phyloP scores from a whole-genome alignment of 139 green algal species.

The Chlorella ohadii region DNA sequence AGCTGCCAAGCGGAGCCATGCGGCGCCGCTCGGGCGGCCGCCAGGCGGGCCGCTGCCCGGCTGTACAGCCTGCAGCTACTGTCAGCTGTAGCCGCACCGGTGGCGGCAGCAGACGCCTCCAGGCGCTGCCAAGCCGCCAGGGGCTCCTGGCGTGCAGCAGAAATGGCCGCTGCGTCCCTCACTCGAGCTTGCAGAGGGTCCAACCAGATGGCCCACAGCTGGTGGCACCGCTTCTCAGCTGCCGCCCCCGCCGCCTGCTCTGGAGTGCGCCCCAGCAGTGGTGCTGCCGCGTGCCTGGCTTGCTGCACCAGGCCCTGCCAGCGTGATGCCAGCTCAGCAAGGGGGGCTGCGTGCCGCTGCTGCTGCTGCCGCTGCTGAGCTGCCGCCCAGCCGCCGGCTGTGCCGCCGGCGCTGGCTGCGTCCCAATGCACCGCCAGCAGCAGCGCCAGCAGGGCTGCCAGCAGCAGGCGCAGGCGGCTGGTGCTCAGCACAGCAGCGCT shows the following conservation, averaged over 20 bases:
- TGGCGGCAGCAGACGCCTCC: not conserved
- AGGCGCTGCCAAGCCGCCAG: not conserved
- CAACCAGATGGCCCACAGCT: too few species aligned
- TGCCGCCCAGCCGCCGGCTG: too few species aligned
- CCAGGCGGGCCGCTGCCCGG: not conserved
- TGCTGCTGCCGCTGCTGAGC: not conserved
- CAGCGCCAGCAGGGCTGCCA: slow-evolving; percentile 25
- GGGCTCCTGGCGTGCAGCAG: not conserved
- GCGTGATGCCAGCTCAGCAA: not conserved
- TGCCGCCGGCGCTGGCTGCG: not conserved
- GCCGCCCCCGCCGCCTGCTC: too few species aligned
- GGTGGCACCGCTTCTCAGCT: too few species aligned
- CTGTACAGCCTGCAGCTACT: not conserved
- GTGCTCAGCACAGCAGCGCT: slow-evolving; percentile 19
- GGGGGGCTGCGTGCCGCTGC: not conserved
- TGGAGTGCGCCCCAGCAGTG: not conserved
- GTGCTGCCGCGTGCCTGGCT: not conserved
- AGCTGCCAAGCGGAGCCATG: too few species aligned
- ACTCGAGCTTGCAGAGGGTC: not conserved
- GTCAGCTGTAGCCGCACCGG: not conserved
- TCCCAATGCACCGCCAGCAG: slow-evolving; percentile 23
- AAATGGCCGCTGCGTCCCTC: not conserved
- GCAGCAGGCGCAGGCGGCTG: slow-evolving; percentile 18
- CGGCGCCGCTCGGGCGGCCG: not conserved
- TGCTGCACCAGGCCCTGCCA: slow-evolving; percentile 2